Percentiles rank a stretch among this genome's conserved stretches.
Conservation (phyloP, 106 monocot species). For the Narthecium ossifragum region DNA sequence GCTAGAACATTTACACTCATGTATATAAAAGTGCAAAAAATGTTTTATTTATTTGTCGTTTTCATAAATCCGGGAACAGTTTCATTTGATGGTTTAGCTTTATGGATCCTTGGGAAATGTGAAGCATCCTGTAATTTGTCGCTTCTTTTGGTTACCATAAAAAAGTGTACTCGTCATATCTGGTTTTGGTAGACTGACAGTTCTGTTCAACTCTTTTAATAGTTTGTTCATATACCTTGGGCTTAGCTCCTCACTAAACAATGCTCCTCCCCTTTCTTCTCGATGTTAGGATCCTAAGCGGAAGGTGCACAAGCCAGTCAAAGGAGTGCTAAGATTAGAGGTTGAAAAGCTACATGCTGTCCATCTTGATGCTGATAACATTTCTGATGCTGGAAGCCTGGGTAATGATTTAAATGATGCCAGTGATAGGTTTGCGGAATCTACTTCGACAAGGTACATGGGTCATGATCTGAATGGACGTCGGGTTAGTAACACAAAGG, state of each 20-base stretch:
- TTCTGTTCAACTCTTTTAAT: no score
- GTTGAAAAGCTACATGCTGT: constrained; percentile 71
- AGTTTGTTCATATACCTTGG: not conserved
- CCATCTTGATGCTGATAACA: constrained; percentile 42
- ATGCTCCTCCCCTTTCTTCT: constrained; percentile 1
- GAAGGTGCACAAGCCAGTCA: constrained; percentile 96
- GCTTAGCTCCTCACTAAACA: not conserved
- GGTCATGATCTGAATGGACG: constrained; percentile 32
- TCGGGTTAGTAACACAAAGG: constrained; percentile 21
- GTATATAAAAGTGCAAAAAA: no score
- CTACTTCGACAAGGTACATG: constrained; percentile 24
- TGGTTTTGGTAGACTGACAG: no score
- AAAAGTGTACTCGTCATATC: no score
- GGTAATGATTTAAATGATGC: constrained; percentile 49
- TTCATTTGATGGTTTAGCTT: no score
- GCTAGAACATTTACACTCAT: no score
- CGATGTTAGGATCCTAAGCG: constrained; percentile 78
- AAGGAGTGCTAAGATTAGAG: constrained; percentile 79
- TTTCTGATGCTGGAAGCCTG: constrained; percentile 74
- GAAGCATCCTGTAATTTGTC: no score
- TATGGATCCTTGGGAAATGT: no score
- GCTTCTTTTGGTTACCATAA: no score
- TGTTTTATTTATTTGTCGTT: no score
- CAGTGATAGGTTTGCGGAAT: constrained; percentile 27
- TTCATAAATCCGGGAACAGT: no score